Base-by-base conservation (phyloP, 2,329 filamentous ascomycete species). In the Curvularia eragrostidis region DNA sequence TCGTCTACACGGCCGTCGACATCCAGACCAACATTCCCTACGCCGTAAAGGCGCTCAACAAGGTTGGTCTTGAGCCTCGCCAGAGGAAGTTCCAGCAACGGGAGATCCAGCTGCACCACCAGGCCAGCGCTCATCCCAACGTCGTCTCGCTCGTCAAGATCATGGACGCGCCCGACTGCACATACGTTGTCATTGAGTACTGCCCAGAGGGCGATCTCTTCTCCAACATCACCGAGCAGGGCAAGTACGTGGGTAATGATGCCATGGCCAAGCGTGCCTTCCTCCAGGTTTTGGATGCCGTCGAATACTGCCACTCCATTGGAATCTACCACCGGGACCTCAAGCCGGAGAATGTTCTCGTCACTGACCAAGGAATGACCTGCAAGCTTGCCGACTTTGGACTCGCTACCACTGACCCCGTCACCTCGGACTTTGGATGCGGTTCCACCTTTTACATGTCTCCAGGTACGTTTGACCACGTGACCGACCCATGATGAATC, bases 361-460 rank as follows among this genome's bases (percentile, higher is more conserved):
- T 99, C 56, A 90, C 91, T 70, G 90, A 97, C 81, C 84, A 89
- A 64, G 94, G 94, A 65, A 87, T 89, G 80, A 95, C 92, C 34
- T 91, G 97, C 74, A 97, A 98, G 82, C 86, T 99, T 65, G 95
- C 94, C 66, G 95, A 99, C 79, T 99, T 99, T 84, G 95, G 95
- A 75, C 86, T 99, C 54, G 95, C 95, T 58, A 98, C 93, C 23
- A 88, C 87, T 57, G 91, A 94, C 65, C 84, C 87, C 65, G 84
- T 89, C 67, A 97, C 94, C 64, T 90, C 93, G 69, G 95, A 99
- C 77, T 97, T 97, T 79, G 95, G 95, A 72, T 99, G 95, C 77
- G 95, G 95, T 63, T 98, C 95, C 30, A 98, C 94, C 13, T 98
- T 98, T 74, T 99, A 99, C 82, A 99, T 98, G 95, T 97, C 93